Conservation (phyloP, 805 yeast species). For the Lipomyces anomalus region DNA sequence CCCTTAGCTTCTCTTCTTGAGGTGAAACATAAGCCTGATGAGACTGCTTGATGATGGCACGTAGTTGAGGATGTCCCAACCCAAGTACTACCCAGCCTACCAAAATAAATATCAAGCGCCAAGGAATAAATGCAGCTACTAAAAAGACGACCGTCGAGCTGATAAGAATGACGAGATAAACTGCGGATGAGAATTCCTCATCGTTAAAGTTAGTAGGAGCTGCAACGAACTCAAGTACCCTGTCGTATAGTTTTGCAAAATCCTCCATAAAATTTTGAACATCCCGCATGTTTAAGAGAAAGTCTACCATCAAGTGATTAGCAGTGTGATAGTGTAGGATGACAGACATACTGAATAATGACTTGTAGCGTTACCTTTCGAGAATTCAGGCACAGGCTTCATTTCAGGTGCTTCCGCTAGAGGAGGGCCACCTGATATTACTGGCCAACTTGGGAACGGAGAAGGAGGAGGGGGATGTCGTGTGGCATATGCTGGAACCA, state of each 20-base stretch:
- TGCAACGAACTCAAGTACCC: constrained; percentile 11
- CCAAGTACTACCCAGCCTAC: constrained; percentile 22
- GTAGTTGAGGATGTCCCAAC: constrained; percentile 20
- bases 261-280: constrained; percentile 28
- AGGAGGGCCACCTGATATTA: constrained; percentile 25
- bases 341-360: too few species aligned
- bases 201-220: constrained; percentile 24
- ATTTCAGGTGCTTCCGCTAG: constrained; percentile 20
- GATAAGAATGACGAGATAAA: constrained; percentile 16
- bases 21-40: constrained; percentile 24
- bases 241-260: constrained; percentile 30
- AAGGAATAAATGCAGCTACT: constrained; percentile 29
- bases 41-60: constrained; percentile 9
- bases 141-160: constrained; percentile 36
- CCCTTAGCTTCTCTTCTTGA: constrained; percentile 32
- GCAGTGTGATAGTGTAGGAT: too few species aligned
- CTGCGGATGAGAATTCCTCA: constrained; percentile 25
- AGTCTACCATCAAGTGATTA: constrained; percentile 29
- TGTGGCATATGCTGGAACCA: constrained; percentile 64
- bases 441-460: constrained; percentile 28
- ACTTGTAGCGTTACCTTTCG: too few species aligned
- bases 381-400: constrained; percentile 26
- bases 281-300: constrained; percentile 60
- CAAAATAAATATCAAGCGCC: constrained; percentile 20
- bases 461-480: constrained; percentile 52